Conservation (phyloP, 2,329 filamentous ascomycete species). For the Ustilaginoidea virens region DNA sequence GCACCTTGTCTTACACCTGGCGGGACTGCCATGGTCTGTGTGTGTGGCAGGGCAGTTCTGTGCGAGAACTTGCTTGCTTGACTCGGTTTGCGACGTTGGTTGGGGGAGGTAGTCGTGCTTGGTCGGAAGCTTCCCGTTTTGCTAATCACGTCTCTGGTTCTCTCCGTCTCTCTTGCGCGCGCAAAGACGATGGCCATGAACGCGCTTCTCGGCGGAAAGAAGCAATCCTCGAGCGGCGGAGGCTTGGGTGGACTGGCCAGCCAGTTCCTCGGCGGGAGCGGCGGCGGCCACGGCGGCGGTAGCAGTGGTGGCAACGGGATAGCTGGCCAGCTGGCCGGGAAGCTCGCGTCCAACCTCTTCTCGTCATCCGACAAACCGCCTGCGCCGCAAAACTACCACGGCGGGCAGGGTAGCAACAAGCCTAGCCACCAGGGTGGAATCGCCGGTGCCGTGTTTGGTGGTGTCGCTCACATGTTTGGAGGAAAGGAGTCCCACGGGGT, state of each 20-base stretch:
- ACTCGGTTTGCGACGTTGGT: too few species aligned
- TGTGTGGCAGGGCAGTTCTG: too few species aligned
- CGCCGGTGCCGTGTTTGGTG: conserved; percentile 37
- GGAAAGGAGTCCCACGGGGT: conserved; percentile 22
- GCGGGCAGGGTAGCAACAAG: conserved; percentile 24
- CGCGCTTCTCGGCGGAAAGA: conserved; percentile 36
- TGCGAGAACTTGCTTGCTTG: too few species aligned
- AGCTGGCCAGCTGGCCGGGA: conserved; percentile 40
- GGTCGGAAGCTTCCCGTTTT: too few species aligned
- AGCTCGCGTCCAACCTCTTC: conserved; percentile 40
- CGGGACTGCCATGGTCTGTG: too few species aligned
- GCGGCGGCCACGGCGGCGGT: conserved; percentile 13
- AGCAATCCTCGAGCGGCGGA: conserved; percentile 14
- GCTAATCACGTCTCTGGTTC: too few species aligned
- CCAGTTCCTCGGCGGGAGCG: conserved; percentile 12
- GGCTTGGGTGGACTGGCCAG: conserved; percentile 6
- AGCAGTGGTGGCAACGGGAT: conserved; percentile 23
- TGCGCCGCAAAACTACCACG: conserved; percentile 30
- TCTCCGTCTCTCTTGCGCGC: neutral
- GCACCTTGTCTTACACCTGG: neutral
- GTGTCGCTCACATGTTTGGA: conserved; percentile 37
- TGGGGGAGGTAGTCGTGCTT: too few species aligned
- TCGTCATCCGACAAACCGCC: conserved; percentile 31
- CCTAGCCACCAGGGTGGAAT: conserved; percentile 29
- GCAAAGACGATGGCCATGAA: conserved; percentile 44